A percentile compares a stretch with the other conserved stretches of the same genome.
Conservation (phyloP, 2,329 filamentous ascomycete species). For the Colletotrichum lini region DNA sequence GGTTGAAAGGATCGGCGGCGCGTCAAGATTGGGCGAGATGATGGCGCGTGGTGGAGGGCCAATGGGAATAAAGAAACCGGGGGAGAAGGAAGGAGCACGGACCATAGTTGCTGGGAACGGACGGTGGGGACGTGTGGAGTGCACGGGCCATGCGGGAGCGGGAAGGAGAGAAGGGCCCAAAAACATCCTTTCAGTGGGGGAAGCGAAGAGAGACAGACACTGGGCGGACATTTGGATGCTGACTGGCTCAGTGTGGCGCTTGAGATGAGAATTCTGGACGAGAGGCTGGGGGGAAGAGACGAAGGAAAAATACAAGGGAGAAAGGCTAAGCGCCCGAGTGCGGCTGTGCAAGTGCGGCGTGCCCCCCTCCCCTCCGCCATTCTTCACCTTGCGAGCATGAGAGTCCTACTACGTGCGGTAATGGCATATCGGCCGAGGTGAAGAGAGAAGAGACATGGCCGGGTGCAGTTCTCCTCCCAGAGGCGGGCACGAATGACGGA, state of each 20-base stretch:
- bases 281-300: neutral
- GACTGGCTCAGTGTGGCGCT: slow-evolving; percentile 29
- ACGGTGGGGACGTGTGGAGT: slow-evolving; percentile 1
- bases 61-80: slow-evolving; percentile 22
- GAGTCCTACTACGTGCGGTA: neutral
- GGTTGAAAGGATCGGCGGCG: slow-evolving; percentile 26
- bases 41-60: slow-evolving; percentile 18
- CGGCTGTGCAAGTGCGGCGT: slow-evolving; percentile 33
- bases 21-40: slow-evolving; percentile 41
- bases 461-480: neutral
- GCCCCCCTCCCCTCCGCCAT: neutral
- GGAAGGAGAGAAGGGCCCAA: neutral
- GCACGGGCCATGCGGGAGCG: slow-evolving; percentile 16
- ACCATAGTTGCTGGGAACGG: neutral
- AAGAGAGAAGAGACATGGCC: neutral
- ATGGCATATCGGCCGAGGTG: neutral
- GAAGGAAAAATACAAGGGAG: neutral
- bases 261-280: slow-evolving; percentile 18
- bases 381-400: neutral
- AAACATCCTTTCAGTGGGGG: neutral
- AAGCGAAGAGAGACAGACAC: neutral
- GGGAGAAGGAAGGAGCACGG: neutral
- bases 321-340: slow-evolving; percentile 34
- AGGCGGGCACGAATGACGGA: slow-evolving; percentile 21
- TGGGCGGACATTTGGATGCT: slow-evolving; percentile 2